Percentiles rank a stretch among this genome's conserved stretches.
Evolutionary conservation across 2,329 filamentous ascomycete species (phyloP).

Genomic region (Fusarium penzigii): DNA sequence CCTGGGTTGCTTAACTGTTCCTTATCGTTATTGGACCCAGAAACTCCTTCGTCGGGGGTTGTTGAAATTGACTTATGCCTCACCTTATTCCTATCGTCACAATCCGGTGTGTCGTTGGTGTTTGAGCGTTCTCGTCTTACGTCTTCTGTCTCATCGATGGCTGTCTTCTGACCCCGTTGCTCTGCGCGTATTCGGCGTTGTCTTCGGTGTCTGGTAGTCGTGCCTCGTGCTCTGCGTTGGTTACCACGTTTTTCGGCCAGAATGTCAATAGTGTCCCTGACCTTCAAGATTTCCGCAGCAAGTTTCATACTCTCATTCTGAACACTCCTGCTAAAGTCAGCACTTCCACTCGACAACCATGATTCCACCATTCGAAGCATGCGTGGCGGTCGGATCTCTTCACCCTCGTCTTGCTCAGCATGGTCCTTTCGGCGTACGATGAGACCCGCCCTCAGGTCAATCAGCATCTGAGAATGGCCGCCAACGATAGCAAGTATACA

Average conservation of each 20-base stretch:
- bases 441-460: constrained; percentile 47
- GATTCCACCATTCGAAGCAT: constrained; percentile 43
- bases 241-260: constrained; percentile 1
- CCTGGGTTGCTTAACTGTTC: neutral
- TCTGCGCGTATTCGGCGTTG: too few species aligned
- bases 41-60: neutral
- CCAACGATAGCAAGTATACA: constrained; percentile 54
- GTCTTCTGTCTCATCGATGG: too few species aligned
- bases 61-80: neutral
- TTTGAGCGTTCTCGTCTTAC: neutral
- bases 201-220: neutral
- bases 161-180: too few species aligned
- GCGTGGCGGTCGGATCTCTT: constrained; percentile 30
- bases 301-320: constrained; percentile 13
- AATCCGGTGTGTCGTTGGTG: neutral
- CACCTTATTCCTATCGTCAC: neutral
- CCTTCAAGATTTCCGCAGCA: constrained; percentile 5
- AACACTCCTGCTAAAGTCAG: constrained; percentile 7
- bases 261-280: constrained; percentile 3
- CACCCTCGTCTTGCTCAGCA: constrained; percentile 4
- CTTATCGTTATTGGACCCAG: neutral
- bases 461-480: constrained; percentile 41
- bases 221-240: neutral
- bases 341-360: constrained; percentile 42
- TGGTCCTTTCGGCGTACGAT: constrained; percentile 35